Evolutionary conservation across 306 rosid genomes (phyloP).

Genomic region (Dicorynia guianensis): DNA sequence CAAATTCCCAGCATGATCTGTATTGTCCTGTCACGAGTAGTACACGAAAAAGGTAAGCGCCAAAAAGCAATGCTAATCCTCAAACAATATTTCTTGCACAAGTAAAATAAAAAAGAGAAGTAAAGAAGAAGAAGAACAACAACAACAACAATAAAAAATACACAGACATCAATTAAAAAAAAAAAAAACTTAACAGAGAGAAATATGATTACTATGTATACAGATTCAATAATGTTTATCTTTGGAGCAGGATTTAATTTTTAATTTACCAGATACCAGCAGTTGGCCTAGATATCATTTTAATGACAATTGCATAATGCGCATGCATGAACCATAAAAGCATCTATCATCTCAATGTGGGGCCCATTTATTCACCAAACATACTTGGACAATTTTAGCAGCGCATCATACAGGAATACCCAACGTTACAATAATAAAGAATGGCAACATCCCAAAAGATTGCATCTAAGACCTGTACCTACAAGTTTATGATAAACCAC

Average conservation of each 20-base stretch:
- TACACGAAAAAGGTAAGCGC: constrained; percentile 24
- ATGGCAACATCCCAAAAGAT: constrained; percentile 6
- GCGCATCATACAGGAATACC: constrained; percentile 1
- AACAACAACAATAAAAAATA: neutral
- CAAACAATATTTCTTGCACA: constrained; percentile 1
- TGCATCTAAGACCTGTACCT: constrained; percentile 14
- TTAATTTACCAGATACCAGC: constrained; percentile 25
- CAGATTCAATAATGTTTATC: constrained; percentile 10
- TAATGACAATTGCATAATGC: constrained; percentile 18
- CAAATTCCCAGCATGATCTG: constrained; percentile 60
- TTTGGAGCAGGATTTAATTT: constrained; percentile 7
- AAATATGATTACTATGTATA: neutral
- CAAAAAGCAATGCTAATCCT: constrained; percentile 27
- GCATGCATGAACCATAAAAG: neutral
- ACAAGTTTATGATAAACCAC: constrained; percentile 25
- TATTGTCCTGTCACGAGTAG: constrained; percentile 56
- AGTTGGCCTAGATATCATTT: constrained; percentile 15
- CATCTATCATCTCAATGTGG: constrained; percentile 7
- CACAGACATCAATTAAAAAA: too few species aligned
- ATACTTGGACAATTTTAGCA: constrained; percentile 12
- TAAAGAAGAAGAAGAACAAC: neutral
- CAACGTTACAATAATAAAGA: constrained; percentile 1
- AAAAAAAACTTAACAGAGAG: too few species aligned
- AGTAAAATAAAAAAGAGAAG: neutral
- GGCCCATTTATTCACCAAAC: constrained; percentile 23